Base-by-base conservation (phyloP, 805 yeast genomes). In the Sungouiozyma intestinalis region DNA sequence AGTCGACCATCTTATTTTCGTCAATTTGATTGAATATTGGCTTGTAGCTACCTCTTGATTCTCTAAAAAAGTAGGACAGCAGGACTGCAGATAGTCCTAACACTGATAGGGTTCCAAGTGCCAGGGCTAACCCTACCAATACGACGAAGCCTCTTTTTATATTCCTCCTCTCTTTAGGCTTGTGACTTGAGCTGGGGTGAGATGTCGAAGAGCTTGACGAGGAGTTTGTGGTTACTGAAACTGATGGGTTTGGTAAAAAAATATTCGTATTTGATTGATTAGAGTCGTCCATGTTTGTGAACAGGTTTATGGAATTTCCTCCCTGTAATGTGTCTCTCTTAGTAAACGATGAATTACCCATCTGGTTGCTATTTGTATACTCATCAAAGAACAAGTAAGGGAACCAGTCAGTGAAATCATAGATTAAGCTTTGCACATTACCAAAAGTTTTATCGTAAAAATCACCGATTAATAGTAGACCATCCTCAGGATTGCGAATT, bases 41-140 rank as follows among this genome's bases (percentile, higher is more conserved):
- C 33, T 57, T 60, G 48, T 73, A 69, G 4, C 64, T 62, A 14
- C 69, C 69, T 7, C 63, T 57, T 34, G 67, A 58, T 40, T 62
- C 62, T 40, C 58, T 65, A 52, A 62, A 64, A 41, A 60, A 58
- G 38, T 62, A 59, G 14, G 60, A 50, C 35, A 56, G 51, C 38
- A 53, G 49, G 5, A 58, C 67, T 31, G 71, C 71, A 3, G 66
- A 48, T 20, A 65, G 59, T 43, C 71, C 82, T 42, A 64, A 51
- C 16, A 58, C 58, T 38, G 64, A 55, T 33, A 69, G 57, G 1
- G 74, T 68, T 16, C 68, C 85, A 27, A 83, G 50, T 0, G 90
- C 77, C 42, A 79, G 65, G 0, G 87, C 92, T 35, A 80, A 67
- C 0, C 83, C 76, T 36, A 82, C 73, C 21, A 84, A 71, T 3